Evolutionary conservation across 2,329 filamentous ascomycete species (phyloP).

Genomic region (Ophiostoma novo-ulmi): DNA sequence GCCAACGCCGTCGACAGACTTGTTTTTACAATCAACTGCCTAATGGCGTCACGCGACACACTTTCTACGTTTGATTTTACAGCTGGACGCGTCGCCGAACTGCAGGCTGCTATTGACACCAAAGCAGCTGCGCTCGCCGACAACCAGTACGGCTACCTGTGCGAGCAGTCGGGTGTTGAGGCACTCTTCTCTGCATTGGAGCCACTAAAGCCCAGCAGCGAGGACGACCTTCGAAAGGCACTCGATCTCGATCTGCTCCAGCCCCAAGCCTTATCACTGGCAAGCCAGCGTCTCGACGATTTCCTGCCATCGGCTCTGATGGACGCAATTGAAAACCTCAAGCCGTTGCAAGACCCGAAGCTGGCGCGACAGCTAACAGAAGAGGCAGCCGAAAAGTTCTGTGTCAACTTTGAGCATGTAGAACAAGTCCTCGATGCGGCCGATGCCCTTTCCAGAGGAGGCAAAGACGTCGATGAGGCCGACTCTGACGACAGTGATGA

Average conservation of each 20-base stretch:
- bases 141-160: constrained; percentile 67
- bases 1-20: constrained; percentile 56
- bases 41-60: constrained; percentile 52
- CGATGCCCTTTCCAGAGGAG: constrained; percentile 35
- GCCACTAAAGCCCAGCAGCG: constrained; percentile 34
- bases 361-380: constrained; percentile 74
- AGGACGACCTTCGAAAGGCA: constrained; percentile 51
- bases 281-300: constrained; percentile 75
- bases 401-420: constrained; percentile 68
- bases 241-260: constrained; percentile 52
- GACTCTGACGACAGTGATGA: constrained; percentile 10
- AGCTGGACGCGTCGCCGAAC: constrained; percentile 46
- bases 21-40: constrained; percentile 70
- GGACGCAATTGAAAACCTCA: constrained; percentile 80
- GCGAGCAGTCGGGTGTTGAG: constrained; percentile 67
- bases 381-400: constrained; percentile 77
- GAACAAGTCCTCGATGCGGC: constrained; percentile 47
- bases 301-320: constrained; percentile 91
- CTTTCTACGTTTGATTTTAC: constrained; percentile 62
- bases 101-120: constrained; percentile 53
- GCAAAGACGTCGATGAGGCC: constrained; percentile 30
- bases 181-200: constrained; percentile 56
- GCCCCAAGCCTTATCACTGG: constrained; percentile 54
- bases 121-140: constrained; percentile 56
- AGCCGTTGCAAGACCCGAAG: constrained; percentile 64